Percentiles rank a stretch among this genome's conserved stretches.
Conservation (phyloP, 805 yeast genomes). For the Candida palmyrensis region DNA sequence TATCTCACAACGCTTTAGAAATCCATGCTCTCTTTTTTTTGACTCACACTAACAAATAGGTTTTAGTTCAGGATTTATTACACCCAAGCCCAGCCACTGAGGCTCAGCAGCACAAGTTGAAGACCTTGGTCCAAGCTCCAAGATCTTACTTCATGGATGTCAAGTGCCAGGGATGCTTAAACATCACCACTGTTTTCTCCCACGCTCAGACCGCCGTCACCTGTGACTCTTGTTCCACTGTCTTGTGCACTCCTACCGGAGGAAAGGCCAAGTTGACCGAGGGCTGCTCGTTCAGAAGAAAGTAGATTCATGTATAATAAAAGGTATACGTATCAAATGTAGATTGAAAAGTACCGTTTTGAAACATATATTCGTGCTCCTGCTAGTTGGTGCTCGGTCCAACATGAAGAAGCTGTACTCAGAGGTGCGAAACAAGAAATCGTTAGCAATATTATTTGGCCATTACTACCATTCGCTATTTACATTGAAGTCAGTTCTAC, state of each 20-base stretch:
- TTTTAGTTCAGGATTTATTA: conserved; percentile 97
- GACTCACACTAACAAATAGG: too few species aligned
- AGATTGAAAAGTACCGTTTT: conserved; percentile 1
- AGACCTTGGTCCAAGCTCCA: conserved; percentile 95
- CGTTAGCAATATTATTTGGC: too few species aligned
- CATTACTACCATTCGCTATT: too few species aligned
- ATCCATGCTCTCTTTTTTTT: too few species aligned
- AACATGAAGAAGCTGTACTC: too few species aligned
- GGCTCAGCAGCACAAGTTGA: conserved; percentile 94
- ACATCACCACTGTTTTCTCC: conserved; percentile 98
- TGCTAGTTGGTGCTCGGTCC: too few species aligned
- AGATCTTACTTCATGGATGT: conserved; percentile 99
- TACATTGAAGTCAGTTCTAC: too few species aligned
- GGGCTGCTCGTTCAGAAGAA: conserved; percentile 99
- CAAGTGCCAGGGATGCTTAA: conserved; percentile 98
- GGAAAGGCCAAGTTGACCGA: conserved; percentile 99
- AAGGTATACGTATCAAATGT: too few species aligned
- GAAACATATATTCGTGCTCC: not conserved
- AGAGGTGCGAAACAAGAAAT: too few species aligned
- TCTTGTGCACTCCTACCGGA: conserved; percentile 98
- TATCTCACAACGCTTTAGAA: too few species aligned
- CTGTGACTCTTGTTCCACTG: conserved; percentile 98
- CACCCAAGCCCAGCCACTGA: conserved; percentile 98
- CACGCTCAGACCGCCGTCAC: conserved; percentile 99
- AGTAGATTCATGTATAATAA: conserved; percentile 43